Evolutionary conservation across 2,329 filamentous ascomycete genomes (phyloP).

Genomic region (Dothistroma septosporum): DNA sequence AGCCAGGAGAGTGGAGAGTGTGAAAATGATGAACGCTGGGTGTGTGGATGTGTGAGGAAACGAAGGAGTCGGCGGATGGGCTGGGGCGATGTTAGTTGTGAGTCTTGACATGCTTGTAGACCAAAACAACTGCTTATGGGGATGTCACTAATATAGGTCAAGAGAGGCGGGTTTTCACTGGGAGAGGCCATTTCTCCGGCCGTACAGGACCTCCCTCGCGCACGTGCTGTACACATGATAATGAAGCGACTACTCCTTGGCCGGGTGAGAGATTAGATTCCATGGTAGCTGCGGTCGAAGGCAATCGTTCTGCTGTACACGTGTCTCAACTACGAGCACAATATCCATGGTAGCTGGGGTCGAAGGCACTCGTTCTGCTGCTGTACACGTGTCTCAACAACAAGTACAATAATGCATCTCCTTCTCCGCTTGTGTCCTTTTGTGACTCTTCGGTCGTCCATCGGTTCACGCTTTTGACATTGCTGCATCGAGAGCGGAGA

Average conservation of each 20-base stretch:
- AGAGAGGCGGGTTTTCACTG: too few relatives aligned
- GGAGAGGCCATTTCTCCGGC: too few relatives aligned
- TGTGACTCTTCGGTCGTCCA: background rate
- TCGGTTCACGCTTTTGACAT: background rate
- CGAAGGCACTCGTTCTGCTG: background rate
- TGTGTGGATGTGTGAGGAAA: background rate
- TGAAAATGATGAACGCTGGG: background rate
- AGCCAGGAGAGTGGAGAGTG: background rate
- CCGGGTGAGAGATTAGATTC: background rate
- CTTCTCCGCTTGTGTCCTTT: background rate
- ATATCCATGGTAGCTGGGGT: background rate
- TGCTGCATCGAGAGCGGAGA: slow-evolving; percentile 17
- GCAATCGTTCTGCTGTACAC: background rate
- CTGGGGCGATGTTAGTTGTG: too few relatives aligned
- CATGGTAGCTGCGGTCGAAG: background rate
- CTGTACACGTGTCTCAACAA: background rate
- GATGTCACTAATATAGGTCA: too few relatives aligned
- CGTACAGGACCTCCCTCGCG: background rate
- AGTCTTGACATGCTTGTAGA: too few relatives aligned
- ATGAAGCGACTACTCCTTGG: too few relatives aligned
- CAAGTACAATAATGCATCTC: background rate
- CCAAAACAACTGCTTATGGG: too few relatives aligned
- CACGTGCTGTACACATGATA: background rate
- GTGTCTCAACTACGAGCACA: background rate
- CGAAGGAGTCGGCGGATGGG: too few relatives aligned